These are phyloP conservation scores for Tricholomella constricta DNA, from an alignment of 768 basidiomycete genomes.

Conservation along the genomic window DNA sequence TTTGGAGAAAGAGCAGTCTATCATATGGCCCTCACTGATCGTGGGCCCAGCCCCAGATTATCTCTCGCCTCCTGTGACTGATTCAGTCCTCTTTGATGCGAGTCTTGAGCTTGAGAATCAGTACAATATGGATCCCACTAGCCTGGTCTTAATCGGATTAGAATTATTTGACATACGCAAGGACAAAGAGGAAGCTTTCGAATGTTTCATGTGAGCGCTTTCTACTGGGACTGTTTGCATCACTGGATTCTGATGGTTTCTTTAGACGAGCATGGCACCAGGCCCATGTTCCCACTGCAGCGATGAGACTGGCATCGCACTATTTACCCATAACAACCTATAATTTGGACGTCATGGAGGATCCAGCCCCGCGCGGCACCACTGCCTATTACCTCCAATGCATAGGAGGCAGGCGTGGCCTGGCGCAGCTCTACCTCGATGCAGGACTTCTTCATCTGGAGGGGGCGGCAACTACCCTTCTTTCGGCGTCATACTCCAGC, in stretches of 20 bases:
- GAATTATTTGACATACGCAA: slow-evolving; percentile 76
- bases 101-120: slow-evolving; percentile 56
- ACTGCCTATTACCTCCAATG: slow-evolving; percentile 62
- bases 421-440: slow-evolving; percentile 77
- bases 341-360: slow-evolving; percentile 35
- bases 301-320: slow-evolving; percentile 74
- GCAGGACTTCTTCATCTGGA: slow-evolving; percentile 82
- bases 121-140: slow-evolving; percentile 88
- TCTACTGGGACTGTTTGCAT: not conserved
- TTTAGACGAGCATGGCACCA: slow-evolving; percentile 81
- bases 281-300: slow-evolving; percentile 71
- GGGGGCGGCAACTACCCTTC: slow-evolving; percentile 70
- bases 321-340: slow-evolving; percentile 62
- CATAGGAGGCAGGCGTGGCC: slow-evolving; percentile 64
- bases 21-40: slow-evolving; percentile 83
- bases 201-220: slow-evolving; percentile 70
- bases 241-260: slow-evolving; percentile 3
- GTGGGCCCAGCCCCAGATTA: slow-evolving; percentile 71
- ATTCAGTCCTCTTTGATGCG: slow-evolving; percentile 55
- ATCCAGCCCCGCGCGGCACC: slow-evolving; percentile 51
- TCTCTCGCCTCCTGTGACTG: slow-evolving; percentile 52
- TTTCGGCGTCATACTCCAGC: slow-evolving; percentile 74
- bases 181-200: slow-evolving; percentile 77
- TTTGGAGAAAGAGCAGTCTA: slow-evolving; percentile 75
- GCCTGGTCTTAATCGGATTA: slow-evolving; percentile 68